Evolutionary conservation across 345 rosid species (phyloP).

Genomic region (Camelina sativa): DNA sequence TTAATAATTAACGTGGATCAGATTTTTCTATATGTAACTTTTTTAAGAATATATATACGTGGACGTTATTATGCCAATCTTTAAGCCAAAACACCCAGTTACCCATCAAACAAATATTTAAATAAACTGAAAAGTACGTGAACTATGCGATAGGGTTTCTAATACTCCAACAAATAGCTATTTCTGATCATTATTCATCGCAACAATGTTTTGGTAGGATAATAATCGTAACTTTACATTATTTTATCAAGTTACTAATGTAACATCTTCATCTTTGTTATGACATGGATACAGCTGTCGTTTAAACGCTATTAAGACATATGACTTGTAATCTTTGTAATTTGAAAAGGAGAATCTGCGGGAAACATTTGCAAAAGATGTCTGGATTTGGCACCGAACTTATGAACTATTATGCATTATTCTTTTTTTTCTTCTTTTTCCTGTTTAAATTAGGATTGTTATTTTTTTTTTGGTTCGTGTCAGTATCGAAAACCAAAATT

Average conservation of each 20-base stretch:
- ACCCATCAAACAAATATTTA: neutral
- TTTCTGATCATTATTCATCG: neutral
- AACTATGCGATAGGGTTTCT: neutral
- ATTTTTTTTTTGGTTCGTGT: neutral
- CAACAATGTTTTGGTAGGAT: neutral
- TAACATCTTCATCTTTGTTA: slow-evolving; percentile 2
- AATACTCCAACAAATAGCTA: too few relatives aligned
- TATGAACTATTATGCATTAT: neutral
- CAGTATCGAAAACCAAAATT: neutral
- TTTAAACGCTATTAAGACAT: neutral
- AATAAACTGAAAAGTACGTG: neutral
- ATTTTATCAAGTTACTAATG: neutral
- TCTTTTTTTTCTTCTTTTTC: neutral
- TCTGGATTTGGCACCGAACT: neutral
- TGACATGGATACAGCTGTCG: slow-evolving; percentile 16
- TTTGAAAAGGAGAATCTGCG: neutral
- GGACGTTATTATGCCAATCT: slow-evolving; percentile 8
- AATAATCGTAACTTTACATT: neutral
- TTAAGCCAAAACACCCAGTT: neutral
- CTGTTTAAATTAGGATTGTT: neutral
- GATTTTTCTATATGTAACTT: neutral
- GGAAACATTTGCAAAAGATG: neutral
- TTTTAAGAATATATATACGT: neutral
- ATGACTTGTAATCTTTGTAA: neutral
- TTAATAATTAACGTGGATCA: neutral